These are phyloP conservation scores for Spathaspora hagerdaliae DNA, from an alignment of 805 yeast genomes.

Conservation along the genomic window DNA sequence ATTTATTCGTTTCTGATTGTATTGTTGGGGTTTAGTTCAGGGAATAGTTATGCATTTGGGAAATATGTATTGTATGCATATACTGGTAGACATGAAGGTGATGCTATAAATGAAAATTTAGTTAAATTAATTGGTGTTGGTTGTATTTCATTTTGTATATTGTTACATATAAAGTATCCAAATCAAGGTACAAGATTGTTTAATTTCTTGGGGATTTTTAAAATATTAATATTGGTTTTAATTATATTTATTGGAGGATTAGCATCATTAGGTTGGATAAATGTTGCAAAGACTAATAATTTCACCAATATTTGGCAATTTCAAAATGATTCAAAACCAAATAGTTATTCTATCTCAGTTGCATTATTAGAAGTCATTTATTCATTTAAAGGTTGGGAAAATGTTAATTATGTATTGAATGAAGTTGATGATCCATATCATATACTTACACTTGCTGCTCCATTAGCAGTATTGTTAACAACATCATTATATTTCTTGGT, in stretches of 20 bases:
- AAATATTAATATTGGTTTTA: slow-evolving; percentile 45
- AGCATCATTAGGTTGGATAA: slow-evolving; percentile 30
- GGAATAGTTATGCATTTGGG: slow-evolving; percentile 64
- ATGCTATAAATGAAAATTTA: slow-evolving; percentile 20
- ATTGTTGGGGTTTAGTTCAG: slow-evolving; percentile 58
- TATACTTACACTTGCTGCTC: slow-evolving; percentile 58
- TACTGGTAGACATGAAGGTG: slow-evolving; percentile 18
- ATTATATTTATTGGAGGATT: slow-evolving; percentile 47
- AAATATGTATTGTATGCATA: slow-evolving; percentile 45
- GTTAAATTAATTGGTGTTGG: slow-evolving; percentile 48
- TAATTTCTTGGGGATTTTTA: slow-evolving; percentile 52
- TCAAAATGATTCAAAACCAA: slow-evolving; percentile 19
- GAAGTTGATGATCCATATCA: slow-evolving; percentile 55
- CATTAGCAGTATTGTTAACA: slow-evolving; percentile 50
- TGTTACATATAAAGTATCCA: slow-evolving; percentile 48
- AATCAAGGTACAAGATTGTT: slow-evolving; percentile 48
- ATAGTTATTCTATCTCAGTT: slow-evolving; percentile 47
- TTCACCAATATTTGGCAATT: slow-evolving; percentile 34
- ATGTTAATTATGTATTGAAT: slow-evolving; percentile 58
- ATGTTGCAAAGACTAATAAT: slow-evolving; percentile 16
- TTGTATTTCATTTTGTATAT: slow-evolving; percentile 42
- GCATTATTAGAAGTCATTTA: slow-evolving; percentile 58
- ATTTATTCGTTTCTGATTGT: slow-evolving; percentile 51
- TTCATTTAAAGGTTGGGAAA: slow-evolving; percentile 70
- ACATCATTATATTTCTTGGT: slow-evolving; percentile 54